Base-by-base conservation (phyloP, 1,139 yeast species). In the Arxiozyma telluris region DNA sequence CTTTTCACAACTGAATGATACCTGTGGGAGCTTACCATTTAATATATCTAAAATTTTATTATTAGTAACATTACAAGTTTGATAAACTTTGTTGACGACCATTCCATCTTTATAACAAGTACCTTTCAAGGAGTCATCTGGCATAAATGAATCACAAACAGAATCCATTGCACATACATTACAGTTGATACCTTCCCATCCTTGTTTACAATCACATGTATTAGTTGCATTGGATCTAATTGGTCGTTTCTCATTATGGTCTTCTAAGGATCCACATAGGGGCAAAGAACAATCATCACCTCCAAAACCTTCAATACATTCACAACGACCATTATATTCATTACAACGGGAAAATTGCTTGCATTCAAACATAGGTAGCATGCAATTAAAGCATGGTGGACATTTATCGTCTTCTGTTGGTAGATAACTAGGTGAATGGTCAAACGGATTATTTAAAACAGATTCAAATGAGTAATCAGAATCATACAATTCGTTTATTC, bases 171-270 rank as follows among this genome's bases (percentile, higher is more conserved):
- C 74, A 71, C 98, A 93, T 59, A 86, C 64, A 66, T 93, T 93
- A 76, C 98, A 93, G 67, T 93, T 93, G 65, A 93, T 87, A 49
- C 98, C 98, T 7, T 75, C 73, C 98, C 98, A 93, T 3, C 98
- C 98, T 1, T 77, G 76, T 50, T 79, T 78, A 72, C 98, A 93
- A 0, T 74, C 73, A 70, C 98, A 93, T 0, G 70, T 56, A 1
- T 68, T 70, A 15, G 78, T 70, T 27, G 75, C 76, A 41, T 79
- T 78, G 2, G 68, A 65, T 59, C 89, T 70, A 39, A 84, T 65
- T 1, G 87, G 84, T 57, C 98, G 77, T 53, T 84, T 78, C 30
- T 67, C 66, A 58, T 83, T 82, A 34, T 85, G 87, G 56, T 81
- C 82, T 0, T 83, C 72, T 34, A 90, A 73, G 0, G 88, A 78